Percentiles rank a stretch among this genome's conserved stretches.
These are phyloP conservation scores for Ogataea haglerorum DNA, from an alignment of 805 yeast species.

Conservation along the genomic window DNA sequence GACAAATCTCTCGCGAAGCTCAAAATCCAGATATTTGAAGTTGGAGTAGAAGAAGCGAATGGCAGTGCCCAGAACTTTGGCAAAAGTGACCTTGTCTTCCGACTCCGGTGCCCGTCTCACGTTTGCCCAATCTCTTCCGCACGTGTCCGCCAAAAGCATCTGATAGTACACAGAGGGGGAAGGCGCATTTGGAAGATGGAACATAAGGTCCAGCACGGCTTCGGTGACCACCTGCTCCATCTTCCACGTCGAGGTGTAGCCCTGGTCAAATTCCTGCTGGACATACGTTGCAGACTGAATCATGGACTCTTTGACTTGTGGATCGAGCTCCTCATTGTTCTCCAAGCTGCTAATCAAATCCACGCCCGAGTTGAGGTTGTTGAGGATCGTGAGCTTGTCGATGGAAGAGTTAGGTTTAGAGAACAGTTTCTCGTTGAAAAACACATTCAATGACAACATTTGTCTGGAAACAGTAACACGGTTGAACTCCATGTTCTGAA, in stretches of 20 bases:
- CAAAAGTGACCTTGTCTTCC: constrained; percentile 51
- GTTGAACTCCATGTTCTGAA: constrained; percentile 82
- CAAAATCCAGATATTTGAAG: constrained; percentile 67
- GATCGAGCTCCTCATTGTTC: constrained; percentile 27
- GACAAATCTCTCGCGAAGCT: constrained; percentile 64
- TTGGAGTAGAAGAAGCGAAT: constrained; percentile 75
- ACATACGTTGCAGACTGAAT: constrained; percentile 35
- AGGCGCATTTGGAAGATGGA: constrained; percentile 65
- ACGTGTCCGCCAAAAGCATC: constrained; percentile 80
- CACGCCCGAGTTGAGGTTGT: constrained; percentile 39
- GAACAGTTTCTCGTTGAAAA: constrained; percentile 63
- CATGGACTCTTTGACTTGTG: constrained; percentile 25
- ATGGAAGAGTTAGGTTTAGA: constrained; percentile 73
- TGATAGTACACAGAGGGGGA: constrained; percentile 77
- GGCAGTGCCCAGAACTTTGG: constrained; percentile 93
- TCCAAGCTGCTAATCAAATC: constrained; percentile 31
- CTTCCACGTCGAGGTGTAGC: constrained; percentile 69
- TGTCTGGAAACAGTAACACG: constrained; percentile 84
- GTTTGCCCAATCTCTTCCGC: constrained; percentile 69
- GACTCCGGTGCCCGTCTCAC: constrained; percentile 19
- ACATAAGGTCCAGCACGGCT: constrained; percentile 70
- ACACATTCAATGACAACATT: constrained; percentile 67
- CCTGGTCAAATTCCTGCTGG: constrained; percentile 37
- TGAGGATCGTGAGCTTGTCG: constrained; percentile 53
- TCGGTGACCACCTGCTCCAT: constrained; percentile 89